phyloP scores from a whole-genome alignment of 345 rosid species.

The Corymbia maculata region DNA sequence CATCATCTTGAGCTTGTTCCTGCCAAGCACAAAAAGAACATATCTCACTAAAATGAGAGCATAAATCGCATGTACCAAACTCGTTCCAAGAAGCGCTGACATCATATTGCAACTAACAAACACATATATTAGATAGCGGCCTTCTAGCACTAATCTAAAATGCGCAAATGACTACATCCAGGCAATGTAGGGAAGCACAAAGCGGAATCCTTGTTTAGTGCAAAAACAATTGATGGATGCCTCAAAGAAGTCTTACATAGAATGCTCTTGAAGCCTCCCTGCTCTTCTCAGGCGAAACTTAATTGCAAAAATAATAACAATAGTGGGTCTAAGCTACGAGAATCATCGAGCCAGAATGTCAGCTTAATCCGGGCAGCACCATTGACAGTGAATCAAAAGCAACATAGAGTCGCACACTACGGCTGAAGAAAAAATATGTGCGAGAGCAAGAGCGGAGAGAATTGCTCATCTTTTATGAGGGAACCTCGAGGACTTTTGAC shows the following conservation, averaged over 20 bases:
- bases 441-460: background rate
- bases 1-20: too few relatives aligned
- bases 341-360: background rate
- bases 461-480: conserved; percentile 44
- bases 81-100: too few relatives aligned
- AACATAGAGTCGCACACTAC: background rate
- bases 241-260: conserved; percentile 35
- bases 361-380: background rate
- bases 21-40: too few relatives aligned
- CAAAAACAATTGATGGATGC: conserved; percentile 29
- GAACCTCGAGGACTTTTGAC: conserved; percentile 33
- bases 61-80: too few relatives aligned
- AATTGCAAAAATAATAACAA: background rate
- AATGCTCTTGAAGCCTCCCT: conserved; percentile 42
- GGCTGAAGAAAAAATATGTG: background rate
- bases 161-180: too few relatives aligned
- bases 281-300: background rate
- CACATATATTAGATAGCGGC: too few relatives aligned
- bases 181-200: background rate
- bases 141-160: too few relatives aligned
- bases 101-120: too few relatives aligned
- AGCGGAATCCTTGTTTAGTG: conserved; percentile 1
- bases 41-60: too few relatives aligned
- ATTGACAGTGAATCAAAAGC: background rate
- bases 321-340: background rate